Conservation (phyloP, 192 early-diverging fungal genomes). For the Coemansia sp. region DNA sequence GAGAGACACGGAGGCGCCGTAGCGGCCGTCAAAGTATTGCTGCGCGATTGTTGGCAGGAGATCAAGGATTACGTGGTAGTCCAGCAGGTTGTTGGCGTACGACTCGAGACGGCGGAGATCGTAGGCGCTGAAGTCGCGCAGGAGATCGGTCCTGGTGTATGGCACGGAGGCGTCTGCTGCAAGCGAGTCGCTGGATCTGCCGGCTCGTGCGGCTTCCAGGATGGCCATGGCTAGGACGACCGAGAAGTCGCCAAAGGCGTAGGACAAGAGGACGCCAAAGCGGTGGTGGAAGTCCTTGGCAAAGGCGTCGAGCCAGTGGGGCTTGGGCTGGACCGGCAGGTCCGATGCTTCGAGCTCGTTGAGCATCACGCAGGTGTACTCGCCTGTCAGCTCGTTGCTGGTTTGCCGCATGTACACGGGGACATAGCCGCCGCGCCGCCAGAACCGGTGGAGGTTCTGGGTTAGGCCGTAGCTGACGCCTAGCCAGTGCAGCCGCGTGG, state of each 20-base stretch:
- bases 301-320: slow-evolving; percentile 85
- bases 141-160: slow-evolving; percentile 24
- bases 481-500: slow-evolving; percentile 85
- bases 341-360: slow-evolving; percentile 61
- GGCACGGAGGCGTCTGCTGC: slow-evolving; percentile 18
- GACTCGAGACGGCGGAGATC: slow-evolving; percentile 94
- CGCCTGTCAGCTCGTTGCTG: slow-evolving; percentile 93
- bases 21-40: slow-evolving; percentile 72
- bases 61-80: slow-evolving; percentile 97
- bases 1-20: slow-evolving; percentile 59
- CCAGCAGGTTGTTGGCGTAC: slow-evolving; percentile 94
- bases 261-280: slow-evolving; percentile 84
- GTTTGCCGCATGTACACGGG: slow-evolving; percentile 98
- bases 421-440: slow-evolving; percentile 85
- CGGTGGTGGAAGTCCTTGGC: slow-evolving; percentile 87
- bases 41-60: slow-evolving; percentile 77
- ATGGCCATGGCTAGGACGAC: slow-evolving; percentile 79
- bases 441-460: slow-evolving; percentile 86
- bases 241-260: slow-evolving; percentile 81
- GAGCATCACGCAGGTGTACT: slow-evolving; percentile 97
- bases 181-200: slow-evolving; percentile 26
- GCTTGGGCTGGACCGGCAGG: slow-evolving; percentile 51
- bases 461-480: slow-evolving; percentile 97
- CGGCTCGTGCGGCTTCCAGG: slow-evolving; percentile 67
- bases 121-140: slow-evolving; percentile 54